Evolutionary conservation across 345 rosid species (phyloP), one percentile per base, ranked within the genome.

Genomic region (Pistacia atlantica): DNA sequence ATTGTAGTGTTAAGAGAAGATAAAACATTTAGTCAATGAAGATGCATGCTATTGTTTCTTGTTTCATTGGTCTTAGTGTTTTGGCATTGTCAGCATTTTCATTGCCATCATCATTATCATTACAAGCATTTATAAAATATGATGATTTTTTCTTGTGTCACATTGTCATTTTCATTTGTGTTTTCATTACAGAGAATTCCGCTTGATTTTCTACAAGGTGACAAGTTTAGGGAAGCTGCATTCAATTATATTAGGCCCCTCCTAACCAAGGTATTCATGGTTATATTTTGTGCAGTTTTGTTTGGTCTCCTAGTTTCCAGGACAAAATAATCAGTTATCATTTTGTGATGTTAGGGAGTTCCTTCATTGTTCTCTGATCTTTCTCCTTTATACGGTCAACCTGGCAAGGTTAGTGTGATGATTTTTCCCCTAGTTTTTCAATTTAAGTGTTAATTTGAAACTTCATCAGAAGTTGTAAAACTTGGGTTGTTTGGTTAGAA

Each of bases 361-460:
- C 98, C 99, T 81, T 97, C 99, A 51, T 83, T 94, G 73, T 97
- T 97, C 81, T 94, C 98, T 18, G 98, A 94, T 78, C 98, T 97
- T 83, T 97, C 98, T 71, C 88, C 99, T 66, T 81, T 97, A 69
- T 97, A 97, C 72, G 87, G 87, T 79, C 96, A 91, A 77, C 87
- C 87, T 78, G 85, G 87, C 81, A 97, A 97, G 97, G 98, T 94
- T 72, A 83, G 84, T 82, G 80, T 75, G 33, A 62, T 65, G 67
- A 25, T 71, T 72, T 55, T 66, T 77, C 33, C 8, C 18, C 33
- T 46, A 46, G 17, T 4, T n/a, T 28, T 61, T 33, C 20, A 51
- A 18, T 73, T 48, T 20, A 20, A 28, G 13, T 16, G 0, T 18
- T 69, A 51, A 22, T 54, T 57, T 71, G 33, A 56, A 51, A 8